A percentile compares a stretch with the other conserved stretches of the same genome.
Conservation (phyloP, 1,284 basidiomycete genomes). For the Cystobasidium sp. region DNA sequence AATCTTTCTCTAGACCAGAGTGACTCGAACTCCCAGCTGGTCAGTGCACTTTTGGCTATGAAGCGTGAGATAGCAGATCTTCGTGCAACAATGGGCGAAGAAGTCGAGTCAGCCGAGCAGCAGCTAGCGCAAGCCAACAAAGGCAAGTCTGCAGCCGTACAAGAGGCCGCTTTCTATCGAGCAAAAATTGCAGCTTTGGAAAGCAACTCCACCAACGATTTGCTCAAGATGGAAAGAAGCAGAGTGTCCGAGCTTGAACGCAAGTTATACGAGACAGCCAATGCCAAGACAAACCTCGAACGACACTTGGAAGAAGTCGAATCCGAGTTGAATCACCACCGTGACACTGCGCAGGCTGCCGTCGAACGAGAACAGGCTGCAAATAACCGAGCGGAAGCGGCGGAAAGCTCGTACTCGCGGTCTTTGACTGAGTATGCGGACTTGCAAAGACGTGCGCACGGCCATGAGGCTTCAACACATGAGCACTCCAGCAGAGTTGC, state of each 20-base stretch:
- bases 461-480: conserved; percentile 71
- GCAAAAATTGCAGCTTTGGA: conserved; percentile 90
- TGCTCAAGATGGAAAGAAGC: conserved; percentile 76
- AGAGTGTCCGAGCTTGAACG: conserved; percentile 79
- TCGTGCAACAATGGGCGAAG: conserved; percentile 75
- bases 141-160: conserved; percentile 75
- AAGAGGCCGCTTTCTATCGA: conserved; percentile 95
- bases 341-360: conserved; percentile 65
- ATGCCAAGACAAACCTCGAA: conserved; percentile 73
- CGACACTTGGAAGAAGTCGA: conserved; percentile 73
- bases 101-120: conserved; percentile 76
- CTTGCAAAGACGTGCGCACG: conserved; percentile 69
- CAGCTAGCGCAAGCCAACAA: conserved; percentile 80
- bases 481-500: conserved; percentile 80
- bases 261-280: conserved; percentile 72
- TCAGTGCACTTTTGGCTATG: conserved; percentile 77
- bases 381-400: conserved; percentile 74
- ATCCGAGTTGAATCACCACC: conserved; percentile 51
- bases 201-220: conserved; percentile 68
- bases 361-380: conserved; percentile 82
- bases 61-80: conserved; percentile 87
- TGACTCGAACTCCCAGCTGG: conserved; percentile 62
- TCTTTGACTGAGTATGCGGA: conserved; percentile 72
- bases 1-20: conserved; percentile 46
- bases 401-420: conserved; percentile 78